Evolutionary conservation across 2,329 filamentous ascomycete species (phyloP), one percentile per base, ranked within the genome.

Genomic region (Chrysosporium keratinophilum): DNA sequence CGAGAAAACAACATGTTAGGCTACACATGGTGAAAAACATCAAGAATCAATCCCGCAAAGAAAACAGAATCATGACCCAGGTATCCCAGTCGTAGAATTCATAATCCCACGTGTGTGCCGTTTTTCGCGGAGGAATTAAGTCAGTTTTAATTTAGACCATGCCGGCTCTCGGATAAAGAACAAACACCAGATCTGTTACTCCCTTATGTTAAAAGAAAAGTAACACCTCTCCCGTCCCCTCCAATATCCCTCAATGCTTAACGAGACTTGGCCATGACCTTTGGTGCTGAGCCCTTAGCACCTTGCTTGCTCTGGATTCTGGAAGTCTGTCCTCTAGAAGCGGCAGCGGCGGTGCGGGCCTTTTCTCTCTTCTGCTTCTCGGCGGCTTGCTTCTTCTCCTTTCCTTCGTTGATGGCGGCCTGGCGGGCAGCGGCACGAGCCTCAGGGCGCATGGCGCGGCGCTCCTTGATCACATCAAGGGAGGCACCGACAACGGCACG

Each of bases 401-500:
- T 98, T 79, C 84, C 87, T 74, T 94, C 89, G 82, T 91, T 91
- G 79, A 97, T 90, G 74, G 93, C 91, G 67, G 84, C 79, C 65
- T 81, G 78, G 72, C 93, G 91, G 71, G 89, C 90, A 69, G 93
- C 93, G 68, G 83, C 81, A 74, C 93, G 90, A 73, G 89, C 91
- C 81, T 97, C 93, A 67, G 93, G 93, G 75, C 93, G 88, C 82
- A 88, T 84, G 68, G 82, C 76, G 71, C 93, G 90, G 79, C 88
- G 88, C 85, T 98, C 93, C 85, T 96, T 97, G 84, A 98, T 97
- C 72, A 97, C 89, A 74, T 98, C 93, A 76, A 98, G 90, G 62
- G 93, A 96, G 66, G 93, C 93, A 83, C 93, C 93, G 67, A 98
- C 93, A 76, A 98, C 95, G 73, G 86, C 91, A 81, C 93, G 90